phyloP scores from a whole-genome alignment of 2,329 filamentous ascomycete species.

The Aspergillus sp. region DNA sequence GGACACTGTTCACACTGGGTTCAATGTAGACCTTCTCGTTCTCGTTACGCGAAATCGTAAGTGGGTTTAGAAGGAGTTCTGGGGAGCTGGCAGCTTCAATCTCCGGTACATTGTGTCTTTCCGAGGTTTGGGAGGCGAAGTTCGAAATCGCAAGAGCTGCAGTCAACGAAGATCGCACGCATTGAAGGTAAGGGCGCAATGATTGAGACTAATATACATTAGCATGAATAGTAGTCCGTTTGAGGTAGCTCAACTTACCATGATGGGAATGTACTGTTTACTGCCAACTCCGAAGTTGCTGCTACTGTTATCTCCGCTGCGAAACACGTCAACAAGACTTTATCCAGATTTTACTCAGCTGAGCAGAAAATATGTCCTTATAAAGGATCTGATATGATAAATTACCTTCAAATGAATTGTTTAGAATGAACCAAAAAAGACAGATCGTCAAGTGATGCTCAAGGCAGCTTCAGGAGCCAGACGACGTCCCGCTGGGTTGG shows the following conservation, averaged over 20 bases:
- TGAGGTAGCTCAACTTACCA: constrained; percentile 18
- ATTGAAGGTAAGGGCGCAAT: constrained; percentile 91
- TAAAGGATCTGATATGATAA: background rate
- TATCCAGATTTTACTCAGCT: too few relatives aligned
- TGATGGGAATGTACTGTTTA: constrained; percentile 17
- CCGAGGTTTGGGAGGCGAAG: constrained; percentile 94
- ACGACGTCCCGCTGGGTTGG: constrained; percentile 6
- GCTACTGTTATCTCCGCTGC: background rate
- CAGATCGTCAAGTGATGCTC: constrained; percentile 1
- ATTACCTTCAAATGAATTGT: background rate
- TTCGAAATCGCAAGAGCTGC: constrained; percentile 91
- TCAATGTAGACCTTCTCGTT: constrained; percentile 96
- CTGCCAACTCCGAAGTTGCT: constrained; percentile 1
- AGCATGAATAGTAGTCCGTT: constrained; percentile 4
- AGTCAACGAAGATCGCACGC: constrained; percentile 89
- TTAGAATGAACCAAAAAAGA: constrained; percentile 1
- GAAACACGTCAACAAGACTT: background rate
- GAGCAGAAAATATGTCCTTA: too few relatives aligned
- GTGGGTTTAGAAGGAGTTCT: constrained; percentile 85
- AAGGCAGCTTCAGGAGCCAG: constrained; percentile 5
- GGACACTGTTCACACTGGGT: constrained; percentile 92
- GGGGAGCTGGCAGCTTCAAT: constrained; percentile 90
- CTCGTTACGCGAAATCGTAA: constrained; percentile 90
- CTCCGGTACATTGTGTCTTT: constrained; percentile 97
- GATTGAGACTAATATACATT: constrained; percentile 72